Evolutionary conservation across 768 basidiomycete genomes (phyloP), one percentile per base, ranked within the genome.

Genomic region (Tulasnella sp.): DNA sequence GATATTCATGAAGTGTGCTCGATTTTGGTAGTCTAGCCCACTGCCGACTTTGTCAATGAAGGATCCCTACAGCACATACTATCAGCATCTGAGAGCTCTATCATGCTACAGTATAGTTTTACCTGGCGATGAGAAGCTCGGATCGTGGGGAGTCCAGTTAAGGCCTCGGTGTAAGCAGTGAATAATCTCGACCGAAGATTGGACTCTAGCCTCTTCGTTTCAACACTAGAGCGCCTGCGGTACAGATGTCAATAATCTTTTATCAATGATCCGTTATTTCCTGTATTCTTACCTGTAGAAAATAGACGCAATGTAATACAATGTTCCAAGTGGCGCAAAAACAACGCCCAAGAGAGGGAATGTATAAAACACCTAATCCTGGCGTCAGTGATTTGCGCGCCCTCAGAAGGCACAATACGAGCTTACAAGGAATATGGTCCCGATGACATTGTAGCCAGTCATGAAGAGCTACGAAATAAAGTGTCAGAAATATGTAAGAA

Each of bases 281-380:
- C 30, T 21, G 19, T 15, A 27, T 15, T 63, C 65, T 54, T 30
- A 64, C 24, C 82, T 74, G 65, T 85, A 84, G 65, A 77, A 85
- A 15, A 76, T 63, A 9, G 76, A 77, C 8, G 74, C 76, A 44
- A 74, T 63, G 66, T 77, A 80, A 66, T 83, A 84, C 9, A 83
- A 64, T 11, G 80, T 60, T 2, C 66, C 60, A 67, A 83, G 69
- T 1, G 82, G 82, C 0, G 72, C 72, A 63, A 84, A 83, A 31
- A 82, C 72, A 42, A 83, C 80, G 22, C 84, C 84, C 7, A 86
- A 78, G 24, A 75, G 76, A 0, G 85, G 83, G 68, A 83, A 82
- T 3, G 77, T 78, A 65, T 84, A 84, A 67, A 84, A 83, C 0
- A 84, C 34, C 34, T 38, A 15, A 38, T 38, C 15, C 7, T 7